Conservation (phyloP, 495 filamentous ascomycete species). For the Aspergillus nanangensis region DNA sequence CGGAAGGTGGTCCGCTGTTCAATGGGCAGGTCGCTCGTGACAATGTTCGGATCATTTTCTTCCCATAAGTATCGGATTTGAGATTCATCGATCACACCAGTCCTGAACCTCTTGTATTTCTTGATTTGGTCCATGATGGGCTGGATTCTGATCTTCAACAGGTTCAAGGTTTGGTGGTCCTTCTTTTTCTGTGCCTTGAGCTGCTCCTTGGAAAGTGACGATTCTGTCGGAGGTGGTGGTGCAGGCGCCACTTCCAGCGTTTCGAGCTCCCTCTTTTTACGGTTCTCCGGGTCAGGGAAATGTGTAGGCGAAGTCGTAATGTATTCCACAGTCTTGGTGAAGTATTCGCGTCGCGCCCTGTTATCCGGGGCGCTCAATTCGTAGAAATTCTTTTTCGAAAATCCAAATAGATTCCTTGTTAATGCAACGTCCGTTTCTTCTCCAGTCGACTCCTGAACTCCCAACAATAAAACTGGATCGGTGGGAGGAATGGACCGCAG, state of each 20-base stretch:
- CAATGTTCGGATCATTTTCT: slow-evolving; percentile 74
- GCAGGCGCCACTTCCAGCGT: slow-evolving; percentile 70
- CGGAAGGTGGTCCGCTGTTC: slow-evolving; percentile 52
- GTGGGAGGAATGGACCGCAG: slow-evolving; percentile 74
- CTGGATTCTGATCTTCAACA: slow-evolving; percentile 81
- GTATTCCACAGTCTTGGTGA: slow-evolving; percentile 64
- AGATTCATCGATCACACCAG: slow-evolving; percentile 66
- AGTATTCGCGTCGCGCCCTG: slow-evolving; percentile 69
- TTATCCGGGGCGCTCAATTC: slow-evolving; percentile 60
- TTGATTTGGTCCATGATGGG: slow-evolving; percentile 95
- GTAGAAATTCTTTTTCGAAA: slow-evolving; percentile 71
- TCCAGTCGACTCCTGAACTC: slow-evolving; percentile 63
- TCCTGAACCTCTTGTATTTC: slow-evolving; percentile 77
- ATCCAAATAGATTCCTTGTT: slow-evolving; percentile 76
- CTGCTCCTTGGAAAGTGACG: slow-evolving; percentile 63
- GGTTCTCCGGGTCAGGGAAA: slow-evolving; percentile 79
- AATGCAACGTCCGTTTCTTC: slow-evolving; percentile 56
- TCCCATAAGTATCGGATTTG: slow-evolving; percentile 75
- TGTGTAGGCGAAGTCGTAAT: slow-evolving; percentile 73
- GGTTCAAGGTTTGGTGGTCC: slow-evolving; percentile 75
- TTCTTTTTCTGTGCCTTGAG: slow-evolving; percentile 72
- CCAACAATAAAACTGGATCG: slow-evolving; percentile 83
- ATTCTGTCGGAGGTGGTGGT: slow-evolving; percentile 54
- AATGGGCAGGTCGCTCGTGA: slow-evolving; percentile 69
- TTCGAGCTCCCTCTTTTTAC: slow-evolving; percentile 80